Percentiles rank a stretch among this genome's conserved stretches.
phyloP scores from a whole-genome alignment of 2,329 filamentous ascomycete species.

The Ilyonectria destructans region DNA sequence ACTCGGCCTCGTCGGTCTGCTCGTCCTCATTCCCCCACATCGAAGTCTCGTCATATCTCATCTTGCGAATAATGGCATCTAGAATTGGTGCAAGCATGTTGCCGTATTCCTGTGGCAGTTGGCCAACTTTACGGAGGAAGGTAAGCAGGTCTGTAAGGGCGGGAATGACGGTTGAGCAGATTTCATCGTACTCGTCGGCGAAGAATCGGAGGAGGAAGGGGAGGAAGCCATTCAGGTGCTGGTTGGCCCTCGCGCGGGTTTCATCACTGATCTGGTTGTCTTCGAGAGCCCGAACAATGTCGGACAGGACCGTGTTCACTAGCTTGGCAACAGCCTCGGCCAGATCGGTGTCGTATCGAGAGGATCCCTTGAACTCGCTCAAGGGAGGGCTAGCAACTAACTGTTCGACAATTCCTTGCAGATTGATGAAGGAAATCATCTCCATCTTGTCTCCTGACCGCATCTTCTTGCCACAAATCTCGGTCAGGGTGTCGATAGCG shows the following conservation, averaged over 20 bases:
- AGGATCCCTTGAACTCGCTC: slow-evolving; percentile 83
- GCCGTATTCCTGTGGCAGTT: slow-evolving; percentile 82
- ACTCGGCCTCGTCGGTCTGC: slow-evolving; percentile 96
- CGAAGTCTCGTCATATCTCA: slow-evolving; percentile 97
- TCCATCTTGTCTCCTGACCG: slow-evolving; percentile 92
- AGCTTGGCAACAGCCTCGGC: slow-evolving; percentile 96
- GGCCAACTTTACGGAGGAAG: slow-evolving; percentile 86
- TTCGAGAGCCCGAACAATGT: slow-evolving; percentile 90
- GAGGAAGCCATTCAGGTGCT: slow-evolving; percentile 86
- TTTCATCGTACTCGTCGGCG: slow-evolving; percentile 97
- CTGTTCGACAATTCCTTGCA: slow-evolving; percentile 88
- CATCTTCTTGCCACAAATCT: slow-evolving; percentile 99
- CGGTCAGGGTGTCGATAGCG: slow-evolving; percentile 94
- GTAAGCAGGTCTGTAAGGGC: slow-evolving; percentile 93
- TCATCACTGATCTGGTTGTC: slow-evolving; percentile 73
- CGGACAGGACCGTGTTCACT: slow-evolving; percentile 90
- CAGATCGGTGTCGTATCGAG: slow-evolving; percentile 94
- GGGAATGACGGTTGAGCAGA: slow-evolving; percentile 95
- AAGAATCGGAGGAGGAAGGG: slow-evolving; percentile 94
- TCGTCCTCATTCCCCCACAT: slow-evolving; percentile 96
- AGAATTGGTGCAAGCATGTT: slow-evolving; percentile 89
- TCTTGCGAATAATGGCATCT: slow-evolving; percentile 93
- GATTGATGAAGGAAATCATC: slow-evolving; percentile 91
- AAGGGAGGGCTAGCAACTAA: slow-evolving; percentile 88
- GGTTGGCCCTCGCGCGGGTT: slow-evolving; percentile 82